Percentiles rank a stretch among this genome's conserved stretches.
Conservation (phyloP, 1,139 yeast species). For the Taiozyma sp. region DNA sequence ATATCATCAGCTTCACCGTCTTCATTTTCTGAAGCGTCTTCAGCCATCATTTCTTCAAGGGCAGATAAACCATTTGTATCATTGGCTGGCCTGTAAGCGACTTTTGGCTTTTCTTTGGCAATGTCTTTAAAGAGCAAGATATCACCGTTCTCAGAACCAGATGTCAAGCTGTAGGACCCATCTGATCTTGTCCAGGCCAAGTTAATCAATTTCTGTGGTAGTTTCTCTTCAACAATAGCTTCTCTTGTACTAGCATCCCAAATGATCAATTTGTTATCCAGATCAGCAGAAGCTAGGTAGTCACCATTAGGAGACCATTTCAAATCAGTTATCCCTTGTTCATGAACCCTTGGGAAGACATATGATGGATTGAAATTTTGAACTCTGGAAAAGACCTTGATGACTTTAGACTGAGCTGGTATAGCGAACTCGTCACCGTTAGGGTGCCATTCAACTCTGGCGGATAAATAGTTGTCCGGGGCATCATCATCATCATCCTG, state of each 20-base stretch:
- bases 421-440: slow-evolving; percentile 60
- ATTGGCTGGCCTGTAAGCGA: background rate
- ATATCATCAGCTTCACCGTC: slow-evolving; percentile 29
- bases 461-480: slow-evolving; percentile 32
- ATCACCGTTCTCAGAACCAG: slow-evolving; percentile 53
- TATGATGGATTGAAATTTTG: slow-evolving; percentile 21
- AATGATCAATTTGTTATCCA: slow-evolving; percentile 44
- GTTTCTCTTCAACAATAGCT: slow-evolving; percentile 23
- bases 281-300: slow-evolving; percentile 49
- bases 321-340: slow-evolving; percentile 41
- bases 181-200: slow-evolving; percentile 27
- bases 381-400: slow-evolving; percentile 28
- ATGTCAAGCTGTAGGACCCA: slow-evolving; percentile 25
- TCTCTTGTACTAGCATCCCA: slow-evolving; percentile 42
- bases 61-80: background rate
- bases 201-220: slow-evolving; percentile 26
- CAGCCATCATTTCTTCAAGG: slow-evolving; percentile 17
- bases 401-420: slow-evolving; percentile 37
- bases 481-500: slow-evolving; percentile 31
- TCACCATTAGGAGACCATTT: slow-evolving; percentile 58
- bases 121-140: slow-evolving; percentile 34
- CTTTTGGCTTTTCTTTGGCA: slow-evolving; percentile 20
- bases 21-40: slow-evolving; percentile 23
- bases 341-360: slow-evolving; percentile 27
- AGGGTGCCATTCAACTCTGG: slow-evolving; percentile 54